phyloP scores from a whole-genome alignment of 2,329 filamentous ascomycete genomes.

The Cryphonectria parasitica region DNA sequence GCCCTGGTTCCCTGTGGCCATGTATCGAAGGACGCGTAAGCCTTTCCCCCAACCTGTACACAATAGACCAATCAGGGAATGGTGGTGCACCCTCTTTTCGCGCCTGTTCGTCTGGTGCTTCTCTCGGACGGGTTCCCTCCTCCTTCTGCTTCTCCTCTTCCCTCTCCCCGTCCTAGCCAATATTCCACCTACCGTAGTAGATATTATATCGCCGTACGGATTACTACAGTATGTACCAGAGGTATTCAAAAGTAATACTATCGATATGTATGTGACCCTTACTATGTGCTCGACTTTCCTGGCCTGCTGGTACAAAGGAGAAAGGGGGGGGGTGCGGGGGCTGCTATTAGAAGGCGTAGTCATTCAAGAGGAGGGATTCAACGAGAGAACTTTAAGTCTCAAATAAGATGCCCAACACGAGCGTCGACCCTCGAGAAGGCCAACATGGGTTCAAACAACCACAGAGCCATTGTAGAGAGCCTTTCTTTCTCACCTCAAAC shows the following conservation, averaged over 20 bases:
- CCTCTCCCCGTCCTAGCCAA: background rate
- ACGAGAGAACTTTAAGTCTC: slow-evolving; percentile 5
- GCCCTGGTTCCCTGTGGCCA: background rate
- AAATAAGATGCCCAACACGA: too few relatives aligned
- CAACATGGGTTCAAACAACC: background rate
- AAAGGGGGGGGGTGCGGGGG: too few relatives aligned
- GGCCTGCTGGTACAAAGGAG: background rate
- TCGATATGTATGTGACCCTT: background rate
- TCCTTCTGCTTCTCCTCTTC: background rate
- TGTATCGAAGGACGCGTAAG: slow-evolving; percentile 21
- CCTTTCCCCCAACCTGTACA: slow-evolving; percentile 2
- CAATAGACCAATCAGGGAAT: background rate
- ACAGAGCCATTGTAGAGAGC: background rate
- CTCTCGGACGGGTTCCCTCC: slow-evolving; percentile 3
- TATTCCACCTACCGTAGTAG: background rate
- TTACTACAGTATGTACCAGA: background rate
- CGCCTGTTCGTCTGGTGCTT: slow-evolving; percentile 4
- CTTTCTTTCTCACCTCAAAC: background rate
- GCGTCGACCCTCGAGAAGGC: background rate
- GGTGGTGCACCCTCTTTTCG: slow-evolving; percentile 7
- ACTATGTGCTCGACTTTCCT: background rate
- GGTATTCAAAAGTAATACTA: background rate
- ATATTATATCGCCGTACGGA: background rate
- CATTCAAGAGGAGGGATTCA: background rate
- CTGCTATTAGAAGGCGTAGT: background rate